Percentiles rank a stretch among this genome's conserved stretches.
These are phyloP conservation scores for Odonthalia washingtoniensis DNA, from an alignment of 31 red algal species.

Conservation along the genomic window DNA sequence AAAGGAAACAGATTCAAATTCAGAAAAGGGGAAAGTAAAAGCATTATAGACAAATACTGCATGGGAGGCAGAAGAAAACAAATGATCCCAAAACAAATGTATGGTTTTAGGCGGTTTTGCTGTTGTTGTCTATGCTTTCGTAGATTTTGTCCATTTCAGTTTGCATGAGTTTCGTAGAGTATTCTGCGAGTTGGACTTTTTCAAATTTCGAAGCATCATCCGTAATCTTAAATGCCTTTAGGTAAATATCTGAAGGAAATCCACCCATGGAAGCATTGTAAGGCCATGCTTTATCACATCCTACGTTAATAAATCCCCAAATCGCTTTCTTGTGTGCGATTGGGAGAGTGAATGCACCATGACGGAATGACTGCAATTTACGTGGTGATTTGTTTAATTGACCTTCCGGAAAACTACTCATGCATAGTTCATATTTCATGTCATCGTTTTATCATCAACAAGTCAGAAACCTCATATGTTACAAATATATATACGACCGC, in stretches of 20 bases:
- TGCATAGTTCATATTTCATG: no score
- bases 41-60: no score
- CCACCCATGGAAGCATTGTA: slow-evolving; percentile 52
- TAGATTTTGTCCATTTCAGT: slow-evolving; percentile 60
- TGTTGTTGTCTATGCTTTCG: neutral
- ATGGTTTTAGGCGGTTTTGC: no score
- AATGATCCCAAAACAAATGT: no score
- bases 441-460: no score
- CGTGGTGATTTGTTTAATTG: slow-evolving; percentile 59
- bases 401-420: slow-evolving; percentile 61
- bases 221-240: slow-evolving; percentile 59
- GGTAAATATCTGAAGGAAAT: slow-evolving; percentile 54
- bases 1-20: no score
- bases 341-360: slow-evolving; percentile 59
- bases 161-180: slow-evolving; percentile 61
- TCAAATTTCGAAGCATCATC: slow-evolving; percentile 75
- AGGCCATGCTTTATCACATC: slow-evolving; percentile 68
- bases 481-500: no score
- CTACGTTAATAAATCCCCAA: slow-evolving; percentile 72
- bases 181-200: slow-evolving; percentile 46
- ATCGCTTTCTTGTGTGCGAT: slow-evolving; percentile 67
- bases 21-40: no score
- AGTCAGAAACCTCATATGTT: no score
- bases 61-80: no score
- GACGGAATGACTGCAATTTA: slow-evolving; percentile 60